A percentile compares a stretch with the other conserved stretches of the same genome.
Conservation (phyloP, 768 basidiomycete species). For the Naganishia vishniacii region DNA sequence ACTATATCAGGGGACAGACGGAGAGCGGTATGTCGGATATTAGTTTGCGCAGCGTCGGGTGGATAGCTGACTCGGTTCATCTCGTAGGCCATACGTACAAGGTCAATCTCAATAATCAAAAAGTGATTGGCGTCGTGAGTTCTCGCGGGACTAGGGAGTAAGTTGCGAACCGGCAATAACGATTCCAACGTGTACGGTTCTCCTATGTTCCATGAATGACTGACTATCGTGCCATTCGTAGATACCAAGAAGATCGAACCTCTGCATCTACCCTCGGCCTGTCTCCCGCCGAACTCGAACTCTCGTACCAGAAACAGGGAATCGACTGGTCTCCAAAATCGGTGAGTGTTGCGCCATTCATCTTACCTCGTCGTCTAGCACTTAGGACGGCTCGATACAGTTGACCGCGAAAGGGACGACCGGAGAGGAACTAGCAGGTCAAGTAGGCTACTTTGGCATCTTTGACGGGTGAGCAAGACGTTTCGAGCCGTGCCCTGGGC, state of each 20-base stretch:
- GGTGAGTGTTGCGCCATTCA: too few species aligned
- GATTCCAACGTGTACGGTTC: too few species aligned
- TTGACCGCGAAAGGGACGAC: conserved; percentile 33
- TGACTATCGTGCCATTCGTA: conserved; percentile 30
- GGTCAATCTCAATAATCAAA: conserved; percentile 59
- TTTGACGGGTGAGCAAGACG: conserved; percentile 86
- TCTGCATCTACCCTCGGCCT: conserved; percentile 69
- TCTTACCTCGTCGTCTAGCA: too few species aligned
- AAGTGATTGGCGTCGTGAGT: conserved; percentile 68
- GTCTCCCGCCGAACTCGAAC: conserved; percentile 65
- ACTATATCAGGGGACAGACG: conserved; percentile 38
- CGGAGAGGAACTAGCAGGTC: conserved; percentile 58
- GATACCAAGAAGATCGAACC: conserved; percentile 80
- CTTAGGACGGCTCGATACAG: too few species aligned
- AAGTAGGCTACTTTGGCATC: conserved; percentile 80
- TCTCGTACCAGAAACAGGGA: conserved; percentile 59
- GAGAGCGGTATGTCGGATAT: conserved; percentile 29
- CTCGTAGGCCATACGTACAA: conserved; percentile 8
- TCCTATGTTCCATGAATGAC: too few species aligned
- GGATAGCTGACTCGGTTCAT: background rate
- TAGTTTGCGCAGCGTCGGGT: background rate
- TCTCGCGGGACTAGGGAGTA: conserved; percentile 73
- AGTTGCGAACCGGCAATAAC: conserved; percentile 30
- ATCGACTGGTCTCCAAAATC: conserved; percentile 65
- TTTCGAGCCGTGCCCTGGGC: too few species aligned